Conservation (phyloP, 495 filamentous ascomycete species). For the Pyrenopolyporus hunteri region DNA sequence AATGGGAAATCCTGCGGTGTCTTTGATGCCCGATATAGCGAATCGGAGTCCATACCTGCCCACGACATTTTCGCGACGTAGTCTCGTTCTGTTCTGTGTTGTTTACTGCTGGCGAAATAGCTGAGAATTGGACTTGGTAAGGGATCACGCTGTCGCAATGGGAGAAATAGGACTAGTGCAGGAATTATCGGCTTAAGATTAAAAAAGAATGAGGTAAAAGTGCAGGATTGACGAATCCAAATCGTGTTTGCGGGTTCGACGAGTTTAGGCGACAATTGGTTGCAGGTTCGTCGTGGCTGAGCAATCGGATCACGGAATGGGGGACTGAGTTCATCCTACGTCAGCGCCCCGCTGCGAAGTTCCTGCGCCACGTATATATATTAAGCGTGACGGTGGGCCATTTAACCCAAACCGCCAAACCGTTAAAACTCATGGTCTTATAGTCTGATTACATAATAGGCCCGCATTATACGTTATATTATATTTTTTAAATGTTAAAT, state of each 20-base stretch:
- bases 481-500: too few species aligned
- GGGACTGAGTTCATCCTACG: slow-evolving; percentile 1
- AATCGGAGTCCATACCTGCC: slow-evolving; percentile 54
- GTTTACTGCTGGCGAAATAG: not conserved
- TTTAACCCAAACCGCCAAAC: too few species aligned
- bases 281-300: slow-evolving; percentile 17
- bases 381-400: too few species aligned
- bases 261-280: slow-evolving; percentile 21
- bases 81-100: not conserved
- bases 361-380: slow-evolving; percentile 12
- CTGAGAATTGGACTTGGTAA: not conserved
- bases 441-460: too few species aligned
- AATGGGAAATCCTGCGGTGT: not conserved
- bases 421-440: too few species aligned
- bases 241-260: slow-evolving; percentile 16
- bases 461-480: too few species aligned
- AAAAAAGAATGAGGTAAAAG: not conserved
- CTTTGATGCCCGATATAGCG: not conserved
- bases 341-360: slow-evolving; percentile 17
- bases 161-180: not conserved
- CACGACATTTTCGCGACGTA: slow-evolving; percentile 61
- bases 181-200: slow-evolving; percentile 4
- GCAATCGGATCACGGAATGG: slow-evolving; percentile 4
- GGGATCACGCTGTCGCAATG: not conserved
- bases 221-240: slow-evolving; percentile 22